Conservation (phyloP, 768 basidiomycete genomes). For the Candolleomyces aberdarensis region DNA sequence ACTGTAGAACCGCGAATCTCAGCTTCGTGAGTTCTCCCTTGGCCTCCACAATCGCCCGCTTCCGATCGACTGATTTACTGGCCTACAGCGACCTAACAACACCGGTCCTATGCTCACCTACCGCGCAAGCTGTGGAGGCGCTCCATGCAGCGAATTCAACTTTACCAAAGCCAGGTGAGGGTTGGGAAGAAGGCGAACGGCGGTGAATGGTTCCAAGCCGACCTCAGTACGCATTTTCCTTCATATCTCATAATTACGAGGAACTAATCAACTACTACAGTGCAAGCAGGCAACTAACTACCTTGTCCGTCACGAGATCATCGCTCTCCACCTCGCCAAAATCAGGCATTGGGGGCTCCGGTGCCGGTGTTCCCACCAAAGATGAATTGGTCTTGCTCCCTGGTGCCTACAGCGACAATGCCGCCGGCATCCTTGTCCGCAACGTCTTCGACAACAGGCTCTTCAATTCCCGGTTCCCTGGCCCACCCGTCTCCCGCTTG, state of each 20-base stretch:
- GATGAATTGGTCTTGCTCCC: constrained; percentile 63
- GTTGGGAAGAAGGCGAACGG: constrained; percentile 38
- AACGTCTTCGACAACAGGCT: no score
- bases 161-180: constrained; percentile 58
- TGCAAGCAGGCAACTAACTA: constrained; percentile 67
- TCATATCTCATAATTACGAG: background rate
- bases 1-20: constrained; percentile 51
- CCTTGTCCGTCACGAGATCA: constrained; percentile 76
- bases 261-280: constrained; percentile 13
- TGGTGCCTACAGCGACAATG: constrained; percentile 67
- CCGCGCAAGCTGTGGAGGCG: constrained; percentile 59
- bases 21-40: constrained; percentile 25
- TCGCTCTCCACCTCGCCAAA: constrained; percentile 67
- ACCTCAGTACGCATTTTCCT: constrained; percentile 41
- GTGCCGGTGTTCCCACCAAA: constrained; percentile 41
- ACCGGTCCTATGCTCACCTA: constrained; percentile 74
- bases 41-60: no score
- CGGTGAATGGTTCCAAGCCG: constrained; percentile 48
- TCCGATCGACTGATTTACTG: background rate
- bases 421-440: constrained; percentile 69
- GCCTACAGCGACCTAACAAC: constrained; percentile 45
- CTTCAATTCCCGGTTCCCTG: constrained; percentile 46
- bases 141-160: constrained; percentile 59
- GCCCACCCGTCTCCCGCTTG: constrained; percentile 46
- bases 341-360: constrained; percentile 45